Evolutionary conservation across 768 basidiomycete genomes (phyloP), one percentile per base, ranked within the genome.

Genomic region (Leccinellum albellum): DNA sequence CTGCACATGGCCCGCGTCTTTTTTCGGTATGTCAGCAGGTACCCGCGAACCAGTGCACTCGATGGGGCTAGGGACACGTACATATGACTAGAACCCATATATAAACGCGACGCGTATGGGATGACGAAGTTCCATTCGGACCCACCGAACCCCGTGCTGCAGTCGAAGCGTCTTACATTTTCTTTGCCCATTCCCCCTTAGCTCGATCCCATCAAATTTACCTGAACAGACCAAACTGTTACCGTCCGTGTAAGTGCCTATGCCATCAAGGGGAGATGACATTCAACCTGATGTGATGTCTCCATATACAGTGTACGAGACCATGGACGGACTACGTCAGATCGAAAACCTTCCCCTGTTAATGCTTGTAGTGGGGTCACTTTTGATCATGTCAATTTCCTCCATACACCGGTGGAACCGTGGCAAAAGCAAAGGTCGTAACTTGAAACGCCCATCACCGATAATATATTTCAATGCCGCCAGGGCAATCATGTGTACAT

Each of bases 341-440:
- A 24, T n/a, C 47, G 12, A 45, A 44, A 26, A 61, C 26, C n/a
- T 59, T 33, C 35, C 42, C 20, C 42, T 35, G 8, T 45, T 33
- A 15, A 21, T 47, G 6, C 20, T 47, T 29, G 28, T n/a, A 12
- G 23, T 37, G 20, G 55, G 50, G 37, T 58, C 60, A 3, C 44
- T 61, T 4, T 31, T 46, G 51, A 29, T 32, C 31, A n/a, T 61
- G 32, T 15, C 21, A 5, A 24, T 59, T 28, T 50, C 54, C 12
- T 15, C 31, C 33, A 28, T 56, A 29, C 35, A 12, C 31, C 8
- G 13, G 23, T 31, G 29, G 29, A 45, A 26, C 7, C 48, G 23
- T 21, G 26, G 29, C 6, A 40, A 35, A 35, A 8, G 20, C 52
- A n/a, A 48, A 44, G n/a, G 24, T 33, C 51, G 3, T 42, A 51